Conservation (phyloP, 1,139 yeast genomes). For the Blastobotrys illinoisensis region DNA sequence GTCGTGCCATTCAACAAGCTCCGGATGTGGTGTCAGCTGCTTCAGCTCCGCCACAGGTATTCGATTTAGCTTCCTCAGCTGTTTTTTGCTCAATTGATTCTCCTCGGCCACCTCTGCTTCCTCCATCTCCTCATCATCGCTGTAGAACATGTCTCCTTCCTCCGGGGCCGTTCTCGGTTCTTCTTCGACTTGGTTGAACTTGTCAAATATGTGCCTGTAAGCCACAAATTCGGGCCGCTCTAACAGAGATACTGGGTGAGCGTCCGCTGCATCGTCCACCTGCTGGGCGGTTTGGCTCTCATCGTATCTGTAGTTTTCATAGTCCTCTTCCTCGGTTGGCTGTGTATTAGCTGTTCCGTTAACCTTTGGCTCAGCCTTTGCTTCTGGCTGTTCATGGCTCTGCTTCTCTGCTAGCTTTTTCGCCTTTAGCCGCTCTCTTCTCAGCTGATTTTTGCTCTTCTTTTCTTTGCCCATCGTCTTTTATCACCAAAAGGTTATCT, state of each 20-base stretch:
- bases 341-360: constrained; percentile 3
- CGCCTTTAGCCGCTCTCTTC: constrained; percentile 56
- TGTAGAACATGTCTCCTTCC: constrained; percentile 30
- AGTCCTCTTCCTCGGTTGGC: constrained; percentile 4
- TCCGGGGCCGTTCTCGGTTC: constrained; percentile 11
- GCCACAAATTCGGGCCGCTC: constrained; percentile 40
- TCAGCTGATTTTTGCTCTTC: constrained; percentile 43
- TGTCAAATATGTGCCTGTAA: constrained; percentile 41
- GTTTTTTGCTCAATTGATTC: constrained; percentile 33
- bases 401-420: constrained; percentile 32
- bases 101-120: constrained; percentile 21
- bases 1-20: constrained; percentile 80
- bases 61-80: constrained; percentile 46
- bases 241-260: constrained; percentile 28
- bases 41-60: constrained; percentile 68
- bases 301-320: constrained; percentile 6
- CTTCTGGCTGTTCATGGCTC: constrained; percentile 1
- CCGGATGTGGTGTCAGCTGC: constrained; percentile 55
- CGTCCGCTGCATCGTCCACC: constrained; percentile 9
- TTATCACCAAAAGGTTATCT: not conserved
- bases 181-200: constrained; percentile 31
- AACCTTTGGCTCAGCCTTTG: constrained; percentile 1
- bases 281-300: constrained; percentile 13
- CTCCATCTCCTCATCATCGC: constrained; percentile 29
- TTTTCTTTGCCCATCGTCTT: constrained; percentile 10